These are phyloP conservation scores for Colletotrichum sp. DNA, from an alignment of 2,329 filamentous ascomycete species.

Conservation along the genomic window DNA sequence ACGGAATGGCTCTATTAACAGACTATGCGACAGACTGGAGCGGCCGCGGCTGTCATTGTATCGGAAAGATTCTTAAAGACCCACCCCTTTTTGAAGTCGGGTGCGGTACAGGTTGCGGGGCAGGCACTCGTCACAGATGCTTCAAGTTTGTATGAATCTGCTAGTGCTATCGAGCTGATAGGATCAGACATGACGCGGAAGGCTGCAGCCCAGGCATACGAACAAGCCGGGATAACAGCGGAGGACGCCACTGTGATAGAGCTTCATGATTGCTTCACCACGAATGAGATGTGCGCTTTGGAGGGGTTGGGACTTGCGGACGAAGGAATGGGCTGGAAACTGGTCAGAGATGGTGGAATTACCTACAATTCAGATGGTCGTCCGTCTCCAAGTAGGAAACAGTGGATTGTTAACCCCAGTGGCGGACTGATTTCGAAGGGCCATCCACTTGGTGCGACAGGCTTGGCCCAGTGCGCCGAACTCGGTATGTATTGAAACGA, in stretches of 20 bases:
- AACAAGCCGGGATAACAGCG: neutral
- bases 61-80: neutral
- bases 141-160: neutral
- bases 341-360: neutral
- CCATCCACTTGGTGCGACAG: neutral
- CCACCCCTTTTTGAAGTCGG: neutral
- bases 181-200: neutral
- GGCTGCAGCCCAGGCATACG: neutral
- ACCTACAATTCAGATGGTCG: neutral
- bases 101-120: neutral
- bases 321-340: neutral
- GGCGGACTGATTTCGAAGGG: neutral
- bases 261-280: neutral
- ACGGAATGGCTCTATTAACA: neutral
- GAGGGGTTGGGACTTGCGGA: neutral
- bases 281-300: neutral
- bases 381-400: neutral
- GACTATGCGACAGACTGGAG: neutral
- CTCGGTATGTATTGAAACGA: neutral
- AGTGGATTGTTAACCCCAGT: neutral
- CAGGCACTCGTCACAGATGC: neutral
- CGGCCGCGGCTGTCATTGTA: neutral
- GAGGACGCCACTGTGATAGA: neutral
- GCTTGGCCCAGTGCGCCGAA: neutral
- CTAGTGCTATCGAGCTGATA: neutral